These are phyloP conservation scores for Wallacemonas collosoma DNA, from an alignment of 208 protist genomes.

Conservation along the genomic window DNA sequence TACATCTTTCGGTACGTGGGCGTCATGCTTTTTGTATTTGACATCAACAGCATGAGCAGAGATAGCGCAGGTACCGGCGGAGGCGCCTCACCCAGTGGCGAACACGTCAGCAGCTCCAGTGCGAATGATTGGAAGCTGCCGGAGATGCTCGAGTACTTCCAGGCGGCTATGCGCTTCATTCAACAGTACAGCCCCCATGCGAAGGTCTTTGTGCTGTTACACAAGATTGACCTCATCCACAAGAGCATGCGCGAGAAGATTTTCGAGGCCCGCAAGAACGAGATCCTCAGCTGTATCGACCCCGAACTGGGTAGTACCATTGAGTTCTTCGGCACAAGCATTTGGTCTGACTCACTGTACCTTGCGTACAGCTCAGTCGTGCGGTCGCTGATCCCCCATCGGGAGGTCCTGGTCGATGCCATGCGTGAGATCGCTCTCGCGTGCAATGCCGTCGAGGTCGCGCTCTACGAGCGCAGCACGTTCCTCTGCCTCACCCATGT, in stretches of 20 bases:
- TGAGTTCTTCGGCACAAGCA: constrained; percentile 97
- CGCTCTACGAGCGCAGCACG: constrained; percentile 98
- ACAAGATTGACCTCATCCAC: constrained; percentile 98
- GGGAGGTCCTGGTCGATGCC: constrained; percentile 89
- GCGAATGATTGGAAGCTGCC: constrained; percentile 76
- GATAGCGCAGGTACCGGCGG: constrained; percentile 33
- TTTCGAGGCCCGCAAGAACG: constrained; percentile 66
- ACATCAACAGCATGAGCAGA: constrained; percentile 94
- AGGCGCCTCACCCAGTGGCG: constrained; percentile 9
- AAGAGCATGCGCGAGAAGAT: constrained; percentile 68
- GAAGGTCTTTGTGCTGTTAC: constrained; percentile 98
- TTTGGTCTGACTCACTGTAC: constrained; percentile 99
- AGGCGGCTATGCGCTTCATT: constrained; percentile 95
- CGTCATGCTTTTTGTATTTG: constrained; percentile 99
- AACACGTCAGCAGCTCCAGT: constrained; percentile 20
- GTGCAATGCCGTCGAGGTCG: constrained; percentile 97
- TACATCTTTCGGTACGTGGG: constrained; percentile 99
- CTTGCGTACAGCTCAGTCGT: constrained; percentile 95
- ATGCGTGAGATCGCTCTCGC: constrained; percentile 93
- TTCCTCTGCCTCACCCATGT: constrained; percentile 97
- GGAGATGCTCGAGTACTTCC: constrained; percentile 98
- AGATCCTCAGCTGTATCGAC: constrained; percentile 67
- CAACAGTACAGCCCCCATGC: constrained; percentile 96
- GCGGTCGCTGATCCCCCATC: constrained; percentile 97
- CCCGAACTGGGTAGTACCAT: constrained; percentile 68